Evolutionary conservation across 2,329 filamentous ascomycete genomes (phyloP).

Genomic region (Penicillium sp.): DNA sequence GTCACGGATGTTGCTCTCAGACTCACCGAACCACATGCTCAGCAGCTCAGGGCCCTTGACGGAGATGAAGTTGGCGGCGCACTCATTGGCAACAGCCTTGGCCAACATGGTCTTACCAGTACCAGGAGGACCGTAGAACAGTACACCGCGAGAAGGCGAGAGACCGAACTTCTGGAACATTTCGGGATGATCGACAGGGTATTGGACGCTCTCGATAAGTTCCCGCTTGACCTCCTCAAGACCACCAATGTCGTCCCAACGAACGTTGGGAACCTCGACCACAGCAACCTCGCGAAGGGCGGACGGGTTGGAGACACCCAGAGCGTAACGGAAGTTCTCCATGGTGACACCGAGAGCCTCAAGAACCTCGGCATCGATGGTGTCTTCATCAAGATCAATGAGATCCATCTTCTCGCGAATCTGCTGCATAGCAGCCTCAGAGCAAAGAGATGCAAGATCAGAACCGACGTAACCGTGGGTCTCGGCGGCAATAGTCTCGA

Average conservation of each 20-base stretch:
- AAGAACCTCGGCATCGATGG: constrained; percentile 95
- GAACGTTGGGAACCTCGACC: constrained; percentile 97
- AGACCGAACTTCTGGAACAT: constrained; percentile 99
- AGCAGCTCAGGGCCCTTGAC: constrained; percentile 97
- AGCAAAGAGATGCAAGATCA: constrained; percentile 96
- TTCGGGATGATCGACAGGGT: constrained; percentile 98
- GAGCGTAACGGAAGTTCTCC: constrained; percentile 99
- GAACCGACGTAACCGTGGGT: constrained; percentile 99
- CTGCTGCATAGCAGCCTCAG: constrained; percentile 99
- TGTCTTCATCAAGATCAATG: constrained; percentile 97
- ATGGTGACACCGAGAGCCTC: constrained; percentile 98
- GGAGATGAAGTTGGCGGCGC: constrained; percentile 98
- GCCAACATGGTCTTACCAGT: constrained; percentile 99
- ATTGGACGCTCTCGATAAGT: constrained; percentile 97
- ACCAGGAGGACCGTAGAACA: constrained; percentile 98
- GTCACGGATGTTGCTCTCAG: constrained; percentile 98
- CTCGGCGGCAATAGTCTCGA: constrained; percentile 94
- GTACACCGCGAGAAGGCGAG: constrained; percentile 93
- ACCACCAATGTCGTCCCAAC: constrained; percentile 99
- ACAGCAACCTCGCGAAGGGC: constrained; percentile 97
- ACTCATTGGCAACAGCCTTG: constrained; percentile 99
- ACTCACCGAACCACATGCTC: constrained; percentile 99
- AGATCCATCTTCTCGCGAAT: constrained; percentile 99
- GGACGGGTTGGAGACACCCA: constrained; percentile 97
- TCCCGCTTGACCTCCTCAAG: constrained; percentile 98